Percentiles rank a stretch among this genome's conserved stretches.
Evolutionary conservation across 495 filamentous ascomycete genomes (phyloP).

Genomic region (Pseudevernia furfuracea): DNA sequence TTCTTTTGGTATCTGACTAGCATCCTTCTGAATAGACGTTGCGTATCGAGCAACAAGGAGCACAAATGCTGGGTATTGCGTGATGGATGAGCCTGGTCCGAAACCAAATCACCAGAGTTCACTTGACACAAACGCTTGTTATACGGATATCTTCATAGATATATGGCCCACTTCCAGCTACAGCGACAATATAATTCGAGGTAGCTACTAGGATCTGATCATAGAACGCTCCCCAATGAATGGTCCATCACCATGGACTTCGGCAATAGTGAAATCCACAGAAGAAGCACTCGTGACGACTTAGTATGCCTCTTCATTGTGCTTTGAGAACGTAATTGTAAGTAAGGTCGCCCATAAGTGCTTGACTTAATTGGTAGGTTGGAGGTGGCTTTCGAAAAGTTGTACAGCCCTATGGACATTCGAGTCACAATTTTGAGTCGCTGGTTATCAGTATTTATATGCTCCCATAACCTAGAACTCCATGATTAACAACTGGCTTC

Average conservation of each 20-base stretch:
- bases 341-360: too few relatives aligned
- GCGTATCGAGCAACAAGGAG: background rate
- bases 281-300: background rate
- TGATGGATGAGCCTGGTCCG: background rate
- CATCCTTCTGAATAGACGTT: background rate
- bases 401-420: background rate
- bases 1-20: background rate
- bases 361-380: too few relatives aligned
- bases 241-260: background rate
- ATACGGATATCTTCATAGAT: background rate
- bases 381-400: background rate
- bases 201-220: background rate
- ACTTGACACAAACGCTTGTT: background rate
- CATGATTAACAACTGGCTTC: background rate
- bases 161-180: background rate
- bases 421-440: background rate
- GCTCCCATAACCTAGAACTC: background rate
- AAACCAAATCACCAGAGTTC: background rate
- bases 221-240: background rate
- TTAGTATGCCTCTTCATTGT: background rate
- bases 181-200: background rate
- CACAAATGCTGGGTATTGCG: background rate
- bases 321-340: background rate
- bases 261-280: background rate
- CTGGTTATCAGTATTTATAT: background rate